Percentiles rank a stretch among this genome's conserved stretches.
Conservation (phyloP, 2,329 filamentous ascomycete genomes). For the Fusarium foetens region DNA sequence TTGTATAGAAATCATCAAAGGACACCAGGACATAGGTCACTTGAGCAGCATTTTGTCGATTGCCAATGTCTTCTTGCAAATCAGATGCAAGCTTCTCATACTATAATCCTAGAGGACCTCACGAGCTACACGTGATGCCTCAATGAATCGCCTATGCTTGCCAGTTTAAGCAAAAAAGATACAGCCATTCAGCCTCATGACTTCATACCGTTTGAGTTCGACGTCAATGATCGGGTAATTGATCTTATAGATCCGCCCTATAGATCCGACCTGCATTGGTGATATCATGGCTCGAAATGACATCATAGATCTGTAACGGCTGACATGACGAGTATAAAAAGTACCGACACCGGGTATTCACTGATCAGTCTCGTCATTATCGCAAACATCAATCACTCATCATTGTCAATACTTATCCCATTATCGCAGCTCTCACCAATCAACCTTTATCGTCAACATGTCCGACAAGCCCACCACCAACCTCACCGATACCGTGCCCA, state of each 20-base stretch:
- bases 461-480: slow-evolving; percentile 25
- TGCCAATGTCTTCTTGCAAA: neutral
- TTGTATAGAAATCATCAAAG: too few species aligned
- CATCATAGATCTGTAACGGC: neutral
- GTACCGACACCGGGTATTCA: accelerated
- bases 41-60: too few species aligned
- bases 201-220: neutral
- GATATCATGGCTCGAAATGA: neutral
- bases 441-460: neutral
- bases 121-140: neutral
- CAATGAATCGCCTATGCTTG: neutral
- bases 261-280: neutral
- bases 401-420: too few species aligned
- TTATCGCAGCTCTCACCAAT: neutral
- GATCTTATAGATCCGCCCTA: accelerated
- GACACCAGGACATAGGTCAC: too few species aligned
- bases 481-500: slow-evolving; percentile 44
- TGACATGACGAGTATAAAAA: neutral
- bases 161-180: accelerated
- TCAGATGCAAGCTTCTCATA: accelerated
- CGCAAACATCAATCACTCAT: accelerated
- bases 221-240: neutral
- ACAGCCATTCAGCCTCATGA: neutral
- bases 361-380: accelerated
- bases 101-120: accelerated